Percentiles rank a stretch among this genome's conserved stretches.
Evolutionary conservation across 2,329 filamentous ascomycete genomes (phyloP).

Genomic region (Phymatotrichopsis omnivora): DNA sequence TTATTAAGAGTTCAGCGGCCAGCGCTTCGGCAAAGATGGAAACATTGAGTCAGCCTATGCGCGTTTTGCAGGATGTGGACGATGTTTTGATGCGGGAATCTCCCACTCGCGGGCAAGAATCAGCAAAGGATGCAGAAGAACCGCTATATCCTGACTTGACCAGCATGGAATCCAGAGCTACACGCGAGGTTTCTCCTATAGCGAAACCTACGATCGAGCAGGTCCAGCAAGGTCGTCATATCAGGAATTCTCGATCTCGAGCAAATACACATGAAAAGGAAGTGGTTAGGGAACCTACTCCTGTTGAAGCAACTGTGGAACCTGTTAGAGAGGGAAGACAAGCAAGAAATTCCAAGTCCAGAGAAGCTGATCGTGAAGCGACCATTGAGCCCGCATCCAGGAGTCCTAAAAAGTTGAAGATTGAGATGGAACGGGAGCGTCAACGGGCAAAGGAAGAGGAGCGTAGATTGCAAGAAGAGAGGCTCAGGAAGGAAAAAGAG

Average conservation of each 20-base stretch:
- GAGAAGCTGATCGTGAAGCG: conserved; percentile 3
- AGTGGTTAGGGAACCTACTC: background rate
- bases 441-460: conserved; percentile 38
- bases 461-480: conserved; percentile 43
- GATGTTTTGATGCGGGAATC: too few relatives aligned
- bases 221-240: background rate
- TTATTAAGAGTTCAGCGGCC: conserved; percentile 22
- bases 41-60: conserved; percentile 17
- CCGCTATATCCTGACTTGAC: conserved; percentile 23
- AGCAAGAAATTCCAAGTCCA: conserved; percentile 17
- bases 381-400: conserved; percentile 7
- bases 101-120: background rate
- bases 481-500: conserved; percentile 46
- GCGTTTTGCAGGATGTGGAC: conserved; percentile 16
- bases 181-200: background rate
- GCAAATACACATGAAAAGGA: too few relatives aligned
- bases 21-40: conserved; percentile 24
- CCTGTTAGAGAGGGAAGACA: conserved; percentile 3
- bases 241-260: background rate
- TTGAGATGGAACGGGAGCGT: conserved; percentile 60
- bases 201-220: background rate
- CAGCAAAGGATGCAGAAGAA: conserved; percentile 11
- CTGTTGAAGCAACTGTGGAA: conserved; percentile 3
- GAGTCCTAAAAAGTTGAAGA: conserved; percentile 33
- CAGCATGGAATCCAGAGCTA: background rate